Percentiles rank a stretch among this genome's conserved stretches.
Evolutionary conservation across 805 yeast genomes (phyloP).

Genomic region (Tetrapisispora namnaoensis): DNA sequence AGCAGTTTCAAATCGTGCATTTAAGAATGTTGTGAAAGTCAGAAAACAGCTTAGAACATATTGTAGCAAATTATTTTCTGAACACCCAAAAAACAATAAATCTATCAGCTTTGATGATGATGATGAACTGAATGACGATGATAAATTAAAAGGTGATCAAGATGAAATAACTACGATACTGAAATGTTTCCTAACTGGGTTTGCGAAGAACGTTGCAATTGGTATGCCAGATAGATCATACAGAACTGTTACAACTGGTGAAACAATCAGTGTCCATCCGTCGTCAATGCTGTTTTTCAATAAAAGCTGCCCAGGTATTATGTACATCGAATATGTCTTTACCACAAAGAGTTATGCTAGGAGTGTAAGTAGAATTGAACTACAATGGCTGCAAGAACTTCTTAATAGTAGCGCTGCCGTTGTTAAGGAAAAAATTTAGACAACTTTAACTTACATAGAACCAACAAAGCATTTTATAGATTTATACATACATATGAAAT

Average conservation of each 20-base stretch:
- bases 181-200: conserved; percentile 77
- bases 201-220: conserved; percentile 78
- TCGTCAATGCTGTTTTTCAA: conserved; percentile 76
- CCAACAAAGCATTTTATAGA: background rate
- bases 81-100: background rate
- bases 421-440: conserved; percentile 7
- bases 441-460: too few relatives aligned
- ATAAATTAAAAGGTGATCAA: conserved; percentile 18
- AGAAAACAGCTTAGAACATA: conserved; percentile 50
- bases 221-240: conserved; percentile 93
- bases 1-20: conserved; percentile 67
- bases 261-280: conserved; percentile 80
- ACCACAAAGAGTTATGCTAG: conserved; percentile 92
- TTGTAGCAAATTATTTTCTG: conserved; percentile 12
- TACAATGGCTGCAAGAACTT: conserved; percentile 77
- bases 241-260: conserved; percentile 77
- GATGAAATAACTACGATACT: conserved; percentile 41
- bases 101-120: background rate
- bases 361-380: conserved; percentile 69
- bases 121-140: conserved; percentile 5
- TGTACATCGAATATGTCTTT: conserved; percentile 91
- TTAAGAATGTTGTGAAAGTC: conserved; percentile 66
- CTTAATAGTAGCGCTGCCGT: conserved; percentile 30
- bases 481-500: too few relatives aligned
- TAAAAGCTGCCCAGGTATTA: conserved; percentile 67